These are phyloP conservation scores for Xylogone sp. DNA, from an alignment of 2,329 filamentous ascomycete species.

Conservation along the genomic window DNA sequence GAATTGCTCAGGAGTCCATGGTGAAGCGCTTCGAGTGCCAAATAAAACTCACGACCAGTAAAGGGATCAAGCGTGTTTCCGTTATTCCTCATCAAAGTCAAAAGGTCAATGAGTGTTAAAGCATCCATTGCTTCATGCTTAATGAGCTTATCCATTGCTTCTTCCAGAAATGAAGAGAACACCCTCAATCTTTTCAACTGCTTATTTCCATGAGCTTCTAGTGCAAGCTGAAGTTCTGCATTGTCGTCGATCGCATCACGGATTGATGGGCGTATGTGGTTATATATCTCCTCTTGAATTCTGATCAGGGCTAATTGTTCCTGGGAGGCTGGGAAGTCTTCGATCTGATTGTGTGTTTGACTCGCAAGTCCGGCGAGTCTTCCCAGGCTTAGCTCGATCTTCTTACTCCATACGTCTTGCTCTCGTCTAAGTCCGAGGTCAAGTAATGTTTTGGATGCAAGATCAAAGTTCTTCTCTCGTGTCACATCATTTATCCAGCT, in stretches of 20 bases:
- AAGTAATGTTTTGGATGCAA: conserved; percentile 68
- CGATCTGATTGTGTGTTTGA: conserved; percentile 28
- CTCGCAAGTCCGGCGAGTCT: conserved; percentile 76
- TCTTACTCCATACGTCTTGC: conserved; percentile 84
- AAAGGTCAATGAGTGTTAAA: conserved; percentile 63
- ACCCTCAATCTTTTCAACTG: conserved; percentile 58
- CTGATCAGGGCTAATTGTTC: conserved; percentile 43
- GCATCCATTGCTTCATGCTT: conserved; percentile 68
- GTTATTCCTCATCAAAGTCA: conserved; percentile 65
- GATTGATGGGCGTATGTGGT: conserved; percentile 65
- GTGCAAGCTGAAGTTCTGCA: conserved; percentile 71
- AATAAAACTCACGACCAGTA: conserved; percentile 63
- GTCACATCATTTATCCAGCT: conserved; percentile 94
- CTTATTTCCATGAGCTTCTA: conserved; percentile 53
- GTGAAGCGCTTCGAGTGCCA: conserved; percentile 36
- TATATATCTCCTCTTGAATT: conserved; percentile 76
- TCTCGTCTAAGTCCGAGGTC: conserved; percentile 68
- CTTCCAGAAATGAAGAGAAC: conserved; percentile 67
- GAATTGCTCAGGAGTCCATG: conserved; percentile 52
- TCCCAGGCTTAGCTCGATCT: conserved; percentile 84
- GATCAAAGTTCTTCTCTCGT: conserved; percentile 68
- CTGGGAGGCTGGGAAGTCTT: conserved; percentile 26
- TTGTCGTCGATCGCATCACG: conserved; percentile 73
- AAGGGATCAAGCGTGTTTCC: conserved; percentile 36
- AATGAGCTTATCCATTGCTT: conserved; percentile 66